phyloP scores from a whole-genome alignment of 768 basidiomycete species.

The Cyclocybe cylindracea region DNA sequence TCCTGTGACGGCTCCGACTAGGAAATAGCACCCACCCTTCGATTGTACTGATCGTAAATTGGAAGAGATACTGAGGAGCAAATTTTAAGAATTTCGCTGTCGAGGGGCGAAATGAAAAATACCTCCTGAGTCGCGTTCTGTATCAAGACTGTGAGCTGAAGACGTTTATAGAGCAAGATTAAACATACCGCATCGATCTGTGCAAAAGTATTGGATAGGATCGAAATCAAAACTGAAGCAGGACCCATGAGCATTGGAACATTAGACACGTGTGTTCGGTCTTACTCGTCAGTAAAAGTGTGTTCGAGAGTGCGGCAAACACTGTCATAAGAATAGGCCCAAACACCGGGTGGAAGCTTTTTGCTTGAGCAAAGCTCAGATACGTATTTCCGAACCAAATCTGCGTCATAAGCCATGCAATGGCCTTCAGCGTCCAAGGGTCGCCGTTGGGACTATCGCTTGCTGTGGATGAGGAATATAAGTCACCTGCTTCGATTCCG shows the following conservation, averaged over 20 bases:
- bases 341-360: constrained; percentile 67
- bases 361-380: constrained; percentile 55
- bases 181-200: constrained; percentile 64
- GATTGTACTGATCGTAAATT: constrained; percentile 82
- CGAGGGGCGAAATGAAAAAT: constrained; percentile 2
- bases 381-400: constrained; percentile 86
- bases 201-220: constrained; percentile 88
- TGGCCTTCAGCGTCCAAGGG: constrained; percentile 45
- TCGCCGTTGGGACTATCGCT: constrained; percentile 24
- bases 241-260: not conserved
- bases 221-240: constrained; percentile 75
- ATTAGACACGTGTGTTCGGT: constrained; percentile 5
- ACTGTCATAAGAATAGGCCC: constrained; percentile 79
- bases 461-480: constrained; percentile 19
- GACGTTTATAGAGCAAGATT: not conserved
- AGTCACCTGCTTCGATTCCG: not conserved
- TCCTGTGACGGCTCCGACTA: not conserved
- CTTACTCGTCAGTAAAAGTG: constrained; percentile 78
- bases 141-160: not conserved
- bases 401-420: constrained; percentile 83
- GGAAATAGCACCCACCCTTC: constrained; percentile 60
- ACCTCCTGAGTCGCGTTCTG: constrained; percentile 54
- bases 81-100: constrained; percentile 22
- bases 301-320: constrained; percentile 80
- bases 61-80: constrained; percentile 76